phyloP scores from a whole-genome alignment of 2,329 filamentous ascomycete species.

The Aspergillus sp. region DNA sequence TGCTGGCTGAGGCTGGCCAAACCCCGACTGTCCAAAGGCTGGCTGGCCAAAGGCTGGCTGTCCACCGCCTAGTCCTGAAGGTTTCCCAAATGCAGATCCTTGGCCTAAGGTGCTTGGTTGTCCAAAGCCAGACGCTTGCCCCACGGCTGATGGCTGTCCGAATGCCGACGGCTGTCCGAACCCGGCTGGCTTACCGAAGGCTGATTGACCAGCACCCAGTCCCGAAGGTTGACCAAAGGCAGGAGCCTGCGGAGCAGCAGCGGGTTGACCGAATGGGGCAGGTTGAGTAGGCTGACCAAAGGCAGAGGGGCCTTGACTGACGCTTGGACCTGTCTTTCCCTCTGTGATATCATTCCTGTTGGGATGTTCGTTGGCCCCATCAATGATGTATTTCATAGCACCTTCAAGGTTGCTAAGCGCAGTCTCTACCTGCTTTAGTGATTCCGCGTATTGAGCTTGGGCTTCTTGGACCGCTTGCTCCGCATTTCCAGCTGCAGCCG shows the following conservation, averaged over 20 bases:
- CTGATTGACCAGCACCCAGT: slow-evolving; percentile 11
- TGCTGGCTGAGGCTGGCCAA: slow-evolving; percentile 30
- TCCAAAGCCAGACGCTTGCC: slow-evolving; percentile 18
- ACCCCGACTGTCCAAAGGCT: slow-evolving; percentile 37
- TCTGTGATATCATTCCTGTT: slow-evolving; percentile 60
- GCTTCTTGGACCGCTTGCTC: slow-evolving; percentile 49
- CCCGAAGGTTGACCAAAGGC: slow-evolving; percentile 14
- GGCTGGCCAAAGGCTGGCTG: slow-evolving; percentile 16
- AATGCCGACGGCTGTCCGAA: slow-evolving; percentile 10
- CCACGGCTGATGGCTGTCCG: slow-evolving; percentile 14
- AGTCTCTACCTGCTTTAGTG: slow-evolving; percentile 67
- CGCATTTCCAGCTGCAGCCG: slow-evolving; percentile 56
- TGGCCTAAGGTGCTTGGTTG: slow-evolving; percentile 20
- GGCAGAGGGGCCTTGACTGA: slow-evolving; percentile 10
- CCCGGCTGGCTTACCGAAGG: slow-evolving; percentile 23
- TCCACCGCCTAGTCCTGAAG: slow-evolving; percentile 21
- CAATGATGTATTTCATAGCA: slow-evolving; percentile 65
- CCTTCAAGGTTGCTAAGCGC: slow-evolving; percentile 65
- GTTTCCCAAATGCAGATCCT: slow-evolving; percentile 37
- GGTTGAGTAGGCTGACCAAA: slow-evolving; percentile 31
- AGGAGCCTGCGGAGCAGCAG: slow-evolving; percentile 15
- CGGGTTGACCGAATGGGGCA: slow-evolving; percentile 36
- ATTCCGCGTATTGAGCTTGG: slow-evolving; percentile 56
- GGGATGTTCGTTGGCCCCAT: slow-evolving; percentile 65
- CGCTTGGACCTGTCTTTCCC: slow-evolving; percentile 20